A percentile compares a stretch with the other conserved stretches of the same genome.
phyloP scores from a whole-genome alignment of 1,284 basidiomycete species.

The Ceratobasidium sp. region DNA sequence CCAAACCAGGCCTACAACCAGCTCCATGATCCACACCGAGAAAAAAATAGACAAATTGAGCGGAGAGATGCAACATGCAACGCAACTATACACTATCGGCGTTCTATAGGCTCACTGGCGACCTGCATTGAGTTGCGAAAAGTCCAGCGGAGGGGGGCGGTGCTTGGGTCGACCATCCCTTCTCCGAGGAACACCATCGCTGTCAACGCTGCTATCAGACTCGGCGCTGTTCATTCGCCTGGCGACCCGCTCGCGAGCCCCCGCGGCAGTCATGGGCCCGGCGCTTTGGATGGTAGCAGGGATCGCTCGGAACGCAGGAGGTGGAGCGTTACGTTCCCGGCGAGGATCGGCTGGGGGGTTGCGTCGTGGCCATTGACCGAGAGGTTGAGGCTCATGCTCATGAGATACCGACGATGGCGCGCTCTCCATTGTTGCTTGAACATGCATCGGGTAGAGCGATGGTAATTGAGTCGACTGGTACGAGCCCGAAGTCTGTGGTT shows the following conservation, averaged over 20 bases:
- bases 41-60: slow-evolving; percentile 34
- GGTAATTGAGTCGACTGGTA: neutral
- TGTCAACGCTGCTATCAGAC: slow-evolving; percentile 12
- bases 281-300: slow-evolving; percentile 18
- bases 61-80: slow-evolving; percentile 10
- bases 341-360: slow-evolving; percentile 32
- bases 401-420: slow-evolving; percentile 8
- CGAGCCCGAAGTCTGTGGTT: neutral
- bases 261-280: slow-evolving; percentile 22
- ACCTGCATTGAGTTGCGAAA: slow-evolving; percentile 32
- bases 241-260: slow-evolving; percentile 20
- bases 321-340: slow-evolving; percentile 23
- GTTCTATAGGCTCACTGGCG: slow-evolving; percentile 11
- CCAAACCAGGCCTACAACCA: slow-evolving; percentile 26
- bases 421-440: slow-evolving; percentile 15
- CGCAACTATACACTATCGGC: neutral
- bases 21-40: slow-evolving; percentile 36
- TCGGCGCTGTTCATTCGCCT: slow-evolving; percentile 21
- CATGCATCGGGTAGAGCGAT: slow-evolving; percentile 29
- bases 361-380: slow-evolving; percentile 29
- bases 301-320: neutral
- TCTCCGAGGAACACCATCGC: slow-evolving; percentile 28
- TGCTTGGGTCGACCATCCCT: slow-evolving; percentile 34
- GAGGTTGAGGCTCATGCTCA: slow-evolving; percentile 14
- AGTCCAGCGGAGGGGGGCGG: slow-evolving; percentile 31